A percentile compares a stretch with the other conserved stretches of the same genome.
phyloP scores from a whole-genome alignment of 2,329 filamentous ascomycete genomes.

The Diaporthe citrichinensis region DNA sequence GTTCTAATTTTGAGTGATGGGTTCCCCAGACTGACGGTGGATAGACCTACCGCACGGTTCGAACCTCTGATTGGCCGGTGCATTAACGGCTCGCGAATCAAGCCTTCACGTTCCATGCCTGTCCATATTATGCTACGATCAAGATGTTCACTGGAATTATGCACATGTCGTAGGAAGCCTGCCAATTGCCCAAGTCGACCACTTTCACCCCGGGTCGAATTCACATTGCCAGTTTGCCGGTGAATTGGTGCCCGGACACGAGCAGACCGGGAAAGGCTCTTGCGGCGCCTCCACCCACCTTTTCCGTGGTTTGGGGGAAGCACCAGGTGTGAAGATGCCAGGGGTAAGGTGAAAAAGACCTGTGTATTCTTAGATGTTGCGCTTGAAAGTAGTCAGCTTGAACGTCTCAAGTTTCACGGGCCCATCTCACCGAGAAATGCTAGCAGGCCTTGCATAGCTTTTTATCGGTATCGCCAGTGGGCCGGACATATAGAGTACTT shows the following conservation, averaged over 20 bases:
- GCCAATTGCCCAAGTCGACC: background rate
- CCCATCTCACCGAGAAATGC: background rate
- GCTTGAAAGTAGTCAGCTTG: background rate
- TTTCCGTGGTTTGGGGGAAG: too few species aligned
- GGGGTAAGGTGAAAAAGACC: too few species aligned
- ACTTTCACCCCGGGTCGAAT: too few species aligned
- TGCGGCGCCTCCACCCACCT: too few species aligned
- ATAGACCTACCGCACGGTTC: background rate
- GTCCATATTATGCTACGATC: background rate
- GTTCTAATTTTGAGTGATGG: background rate
- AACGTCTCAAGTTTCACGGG: background rate
- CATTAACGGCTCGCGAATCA: background rate
- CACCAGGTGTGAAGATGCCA: background rate
- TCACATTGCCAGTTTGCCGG: background rate
- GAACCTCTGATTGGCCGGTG: constrained; percentile 10
- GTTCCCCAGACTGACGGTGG: constrained; percentile 14
- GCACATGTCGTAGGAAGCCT: background rate
- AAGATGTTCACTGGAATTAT: background rate
- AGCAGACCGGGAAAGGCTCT: background rate
- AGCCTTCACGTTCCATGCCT: background rate
- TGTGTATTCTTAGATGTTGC: too few species aligned
- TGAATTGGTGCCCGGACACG: background rate
- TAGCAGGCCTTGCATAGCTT: background rate
- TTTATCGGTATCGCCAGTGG: background rate
- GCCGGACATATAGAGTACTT: background rate